Evolutionary conservation across 352 stramenopile genomes (phyloP), one percentile per base, ranked within the genome.

Genomic region (Aphanomyces euteiches): DNA sequence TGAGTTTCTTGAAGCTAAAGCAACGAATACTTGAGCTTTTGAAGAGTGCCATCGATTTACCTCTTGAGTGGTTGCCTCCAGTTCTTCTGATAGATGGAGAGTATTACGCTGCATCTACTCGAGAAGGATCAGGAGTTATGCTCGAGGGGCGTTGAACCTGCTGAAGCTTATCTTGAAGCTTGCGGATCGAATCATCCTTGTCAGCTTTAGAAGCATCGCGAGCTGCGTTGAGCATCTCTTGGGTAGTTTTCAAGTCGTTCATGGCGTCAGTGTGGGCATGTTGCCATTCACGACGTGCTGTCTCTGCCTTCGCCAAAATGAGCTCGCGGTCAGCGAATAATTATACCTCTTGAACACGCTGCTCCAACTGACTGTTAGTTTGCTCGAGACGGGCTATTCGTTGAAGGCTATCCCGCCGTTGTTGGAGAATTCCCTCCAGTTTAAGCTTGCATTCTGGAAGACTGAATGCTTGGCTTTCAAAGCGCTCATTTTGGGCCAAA

Each of bases 371-470:
- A 36, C 40, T 19, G 15, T 39, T 8, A 43, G 41, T 8, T n/a
- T 54, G 39, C 21, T 67, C 59, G 59, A 67, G 19, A 8, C 38
- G 38, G 15, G 39, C 41, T 7, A 39, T n/a, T n/a, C 57, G 57
- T 19, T 56, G 15, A 41, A 19, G 41, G 7, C 56, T 45, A n/a
- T 21, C 38, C 15, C 28, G 10, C 39, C 41, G 41, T 19, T 48
- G 36, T 8, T 38, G 7, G 21, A 19, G n/a, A 37, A 67, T 15
- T 28, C 40, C 36, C 10, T 67, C 59, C 59, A 67, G 41, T 40
- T 67, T 67, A 28, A 50, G 39, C 37, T 67, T 67, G 59, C 59
- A 67, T n/a, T 67, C 48, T 13, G 64, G 34, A 15, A 70, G 19
- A 17, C 19, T 28, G 6, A 56, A 17, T 21, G 64, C 19, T 28